A percentile compares a stretch with the other conserved stretches of the same genome.
phyloP scores from a whole-genome alignment of 2,329 filamentous ascomycete species.

The Cercospora sp. region DNA sequence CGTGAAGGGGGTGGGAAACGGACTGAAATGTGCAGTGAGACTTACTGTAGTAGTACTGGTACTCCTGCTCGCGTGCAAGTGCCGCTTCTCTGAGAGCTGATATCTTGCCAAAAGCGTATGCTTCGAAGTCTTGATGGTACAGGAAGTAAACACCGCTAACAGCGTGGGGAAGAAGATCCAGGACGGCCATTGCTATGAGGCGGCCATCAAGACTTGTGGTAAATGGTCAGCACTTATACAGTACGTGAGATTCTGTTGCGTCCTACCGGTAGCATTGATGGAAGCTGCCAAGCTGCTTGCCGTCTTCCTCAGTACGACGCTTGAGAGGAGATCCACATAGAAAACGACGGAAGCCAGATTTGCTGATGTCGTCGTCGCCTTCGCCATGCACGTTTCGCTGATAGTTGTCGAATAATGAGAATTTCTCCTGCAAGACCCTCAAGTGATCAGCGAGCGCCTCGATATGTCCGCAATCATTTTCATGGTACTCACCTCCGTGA shows the following conservation, averaged over 20 bases:
- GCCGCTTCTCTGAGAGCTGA: slow-evolving; percentile 72
- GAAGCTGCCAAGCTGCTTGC: slow-evolving; percentile 66
- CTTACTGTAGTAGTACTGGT: slow-evolving; percentile 68
- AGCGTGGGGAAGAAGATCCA: slow-evolving; percentile 73
- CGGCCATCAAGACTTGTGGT: slow-evolving; percentile 65
- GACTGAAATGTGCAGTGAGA: background rate
- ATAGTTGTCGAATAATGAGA: slow-evolving; percentile 69
- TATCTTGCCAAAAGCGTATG: slow-evolving; percentile 71
- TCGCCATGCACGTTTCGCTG: slow-evolving; percentile 73
- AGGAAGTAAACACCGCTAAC: slow-evolving; percentile 83
- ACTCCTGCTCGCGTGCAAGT: slow-evolving; percentile 66
- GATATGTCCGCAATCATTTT: background rate
- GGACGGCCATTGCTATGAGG: slow-evolving; percentile 72
- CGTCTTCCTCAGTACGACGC: slow-evolving; percentile 51
- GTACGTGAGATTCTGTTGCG: slow-evolving; percentile 46
- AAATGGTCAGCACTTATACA: background rate
- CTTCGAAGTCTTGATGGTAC: slow-evolving; percentile 73
- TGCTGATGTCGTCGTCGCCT: slow-evolving; percentile 57
- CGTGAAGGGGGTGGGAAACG: background rate
- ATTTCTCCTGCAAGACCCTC: slow-evolving; percentile 60
- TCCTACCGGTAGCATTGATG: slow-evolving; percentile 62
- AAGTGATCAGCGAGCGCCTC: background rate
- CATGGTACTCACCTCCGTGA: slow-evolving; percentile 53
- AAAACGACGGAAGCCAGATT: slow-evolving; percentile 66
- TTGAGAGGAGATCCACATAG: slow-evolving; percentile 69